Evolutionary conservation across 2,329 filamentous ascomycete species (phyloP), one percentile per base, ranked within the genome.

Genomic region (Pseudocercospora vitis): DNA sequence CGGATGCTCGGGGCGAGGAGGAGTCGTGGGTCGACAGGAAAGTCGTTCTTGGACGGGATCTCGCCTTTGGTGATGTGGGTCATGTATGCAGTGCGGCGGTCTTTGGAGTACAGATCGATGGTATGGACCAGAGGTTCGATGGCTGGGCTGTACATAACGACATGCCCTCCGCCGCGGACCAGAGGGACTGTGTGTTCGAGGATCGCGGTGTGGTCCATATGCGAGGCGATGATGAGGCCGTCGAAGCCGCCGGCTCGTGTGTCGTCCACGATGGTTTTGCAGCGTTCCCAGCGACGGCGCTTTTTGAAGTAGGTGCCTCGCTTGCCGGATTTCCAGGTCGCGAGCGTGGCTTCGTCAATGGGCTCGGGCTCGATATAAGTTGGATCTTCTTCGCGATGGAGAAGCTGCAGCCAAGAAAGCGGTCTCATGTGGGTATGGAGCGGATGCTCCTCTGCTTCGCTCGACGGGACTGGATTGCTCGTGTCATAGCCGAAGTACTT

Each of bases 401-500:
- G 75, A 4, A 99, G 82, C 72, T 97, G 92, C 2, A 99, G 81
- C 91, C 92, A 99, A 23, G 89, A 92, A 24, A 97, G 77, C 4
- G 87, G 83, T 65, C 92, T 86, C 48, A 99, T 82, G 68, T 94
- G 86, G 12, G 82, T 86, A 70, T 87, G 81, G 8, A 99, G 82
- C 0, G 94, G 92, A 68, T 97, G 94, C 0, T 75, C 71, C 21
- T 39, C 49, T 40, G 58, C 59, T 18, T 52, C 32, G 6, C 53
- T 21, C 19, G 83, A 77, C 11, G 81, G 50, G 78, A 70, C 40
- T 64, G 78, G 81, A 60, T 79, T 80, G 37, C 85, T 83, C 57
- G 83, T 83, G 72, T 95, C 90, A 74, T 86, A 97, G 70, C 84
- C 84, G 74, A 95, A 97, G 77, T 96, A 95, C 69, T 89, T 89